Evolutionary conservation across 75 land plant species (phyloP).

Genomic region (Chamaecyparis obtusa): DNA sequence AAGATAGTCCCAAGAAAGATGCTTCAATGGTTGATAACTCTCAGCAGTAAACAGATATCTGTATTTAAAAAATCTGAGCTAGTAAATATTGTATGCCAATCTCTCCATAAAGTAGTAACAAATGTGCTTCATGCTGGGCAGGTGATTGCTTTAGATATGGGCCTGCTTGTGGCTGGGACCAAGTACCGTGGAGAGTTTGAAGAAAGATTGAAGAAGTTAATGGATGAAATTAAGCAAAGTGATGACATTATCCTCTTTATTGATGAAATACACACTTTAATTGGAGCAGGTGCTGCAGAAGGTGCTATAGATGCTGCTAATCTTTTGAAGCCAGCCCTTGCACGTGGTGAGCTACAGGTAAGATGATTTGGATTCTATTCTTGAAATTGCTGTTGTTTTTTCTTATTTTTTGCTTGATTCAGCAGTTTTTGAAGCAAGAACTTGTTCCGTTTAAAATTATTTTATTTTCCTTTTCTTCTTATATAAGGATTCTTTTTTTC

Average conservation of each 20-base stretch:
- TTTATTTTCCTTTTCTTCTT: neutral
- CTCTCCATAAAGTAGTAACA: neutral
- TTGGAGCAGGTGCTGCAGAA: slow-evolving; percentile 65
- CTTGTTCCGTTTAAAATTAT: neutral
- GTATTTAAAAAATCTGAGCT: too few species aligned
- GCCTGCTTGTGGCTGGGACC: slow-evolving; percentile 53
- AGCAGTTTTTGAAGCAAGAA: neutral
- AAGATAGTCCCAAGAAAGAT: too few species aligned
- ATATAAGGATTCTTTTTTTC: neutral
- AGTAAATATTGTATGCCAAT: neutral
- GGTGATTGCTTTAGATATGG: slow-evolving; percentile 58
- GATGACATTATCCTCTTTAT: slow-evolving; percentile 58
- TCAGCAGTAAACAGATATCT: too few species aligned
- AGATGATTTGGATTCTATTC: slow-evolving; percentile 1
- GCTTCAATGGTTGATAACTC: too few species aligned
- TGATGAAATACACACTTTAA: slow-evolving; percentile 54
- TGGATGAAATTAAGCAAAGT: slow-evolving; percentile 56
- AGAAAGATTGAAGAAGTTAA: slow-evolving; percentile 55
- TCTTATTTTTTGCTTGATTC: neutral
- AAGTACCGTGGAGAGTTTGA: slow-evolving; percentile 64
- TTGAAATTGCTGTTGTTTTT: neutral
- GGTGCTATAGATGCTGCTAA: slow-evolving; percentile 61
- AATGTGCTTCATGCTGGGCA: neutral
- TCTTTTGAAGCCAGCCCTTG: slow-evolving; percentile 50
- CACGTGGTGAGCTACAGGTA: slow-evolving; percentile 54